phyloP scores from a whole-genome alignment of 176 grass and related monocot species.

The Oryza rufipogon region DNA sequence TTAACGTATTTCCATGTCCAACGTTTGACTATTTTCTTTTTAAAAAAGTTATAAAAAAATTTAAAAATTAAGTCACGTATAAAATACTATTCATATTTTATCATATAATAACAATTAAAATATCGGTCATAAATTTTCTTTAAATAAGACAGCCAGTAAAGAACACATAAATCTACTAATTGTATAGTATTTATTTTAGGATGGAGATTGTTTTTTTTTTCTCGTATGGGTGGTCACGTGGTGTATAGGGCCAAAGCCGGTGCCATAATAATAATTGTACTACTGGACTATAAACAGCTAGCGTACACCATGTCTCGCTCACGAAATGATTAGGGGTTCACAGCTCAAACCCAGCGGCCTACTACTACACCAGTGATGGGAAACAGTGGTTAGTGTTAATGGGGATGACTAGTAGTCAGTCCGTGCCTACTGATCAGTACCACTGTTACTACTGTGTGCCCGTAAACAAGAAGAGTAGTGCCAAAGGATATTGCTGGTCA shows the following conservation, averaged over 20 bases:
- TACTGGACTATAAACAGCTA: background rate
- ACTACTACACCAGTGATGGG: background rate
- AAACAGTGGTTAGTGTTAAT: background rate
- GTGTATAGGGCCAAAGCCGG: background rate
- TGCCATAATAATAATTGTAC: background rate
- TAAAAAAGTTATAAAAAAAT: too few relatives aligned
- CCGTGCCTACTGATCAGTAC: background rate
- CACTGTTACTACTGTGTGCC: background rate
- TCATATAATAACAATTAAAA: too few relatives aligned
- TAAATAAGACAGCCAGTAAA: too few relatives aligned
- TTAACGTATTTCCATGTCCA: too few relatives aligned
- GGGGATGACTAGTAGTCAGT: background rate
- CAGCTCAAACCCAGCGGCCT: background rate
- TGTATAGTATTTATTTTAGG: too few relatives aligned
- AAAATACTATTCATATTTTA: too few relatives aligned
- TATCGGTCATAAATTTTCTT: too few relatives aligned
- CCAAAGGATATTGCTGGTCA: background rate
- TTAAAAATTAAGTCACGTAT: too few relatives aligned
- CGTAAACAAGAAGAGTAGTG: background rate
- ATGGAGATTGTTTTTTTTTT: background rate
- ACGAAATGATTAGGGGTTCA: background rate
- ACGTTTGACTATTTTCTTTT: too few relatives aligned
- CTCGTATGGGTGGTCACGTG: background rate
- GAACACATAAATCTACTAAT: too few relatives aligned
- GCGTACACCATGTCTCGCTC: background rate